Conservation (phyloP, 1,284 basidiomycete species). For the Ganoderma leucocontextum region DNA sequence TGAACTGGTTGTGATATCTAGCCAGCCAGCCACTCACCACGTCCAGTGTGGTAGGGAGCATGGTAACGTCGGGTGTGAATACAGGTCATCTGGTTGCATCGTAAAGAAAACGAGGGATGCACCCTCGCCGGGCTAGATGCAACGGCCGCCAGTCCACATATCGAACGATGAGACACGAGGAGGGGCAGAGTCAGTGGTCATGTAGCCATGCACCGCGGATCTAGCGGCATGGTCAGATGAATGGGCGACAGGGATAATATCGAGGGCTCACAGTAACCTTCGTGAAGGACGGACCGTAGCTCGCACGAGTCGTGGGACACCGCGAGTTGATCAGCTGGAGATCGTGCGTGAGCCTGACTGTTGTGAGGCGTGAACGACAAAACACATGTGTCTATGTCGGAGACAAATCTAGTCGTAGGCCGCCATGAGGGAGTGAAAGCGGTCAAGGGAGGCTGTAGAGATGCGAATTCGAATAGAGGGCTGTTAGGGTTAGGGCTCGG, state of each 20-base stretch:
- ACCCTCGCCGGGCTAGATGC: not conserved
- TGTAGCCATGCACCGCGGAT: not conserved
- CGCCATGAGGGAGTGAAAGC: not conserved
- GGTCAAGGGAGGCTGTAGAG: too few relatives aligned
- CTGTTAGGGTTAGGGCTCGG: conserved; percentile 5
- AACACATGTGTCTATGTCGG: not conserved
- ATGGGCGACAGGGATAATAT: not conserved
- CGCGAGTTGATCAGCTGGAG: not conserved
- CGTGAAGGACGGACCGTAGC: not conserved
- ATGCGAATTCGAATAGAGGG: too few relatives aligned
- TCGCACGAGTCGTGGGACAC: not conserved
- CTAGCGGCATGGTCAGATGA: not conserved
- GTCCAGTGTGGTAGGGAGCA: not conserved
- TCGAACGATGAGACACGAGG: not conserved
- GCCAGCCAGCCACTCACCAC: not conserved
- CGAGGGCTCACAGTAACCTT: not conserved
- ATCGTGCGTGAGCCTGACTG: not conserved
- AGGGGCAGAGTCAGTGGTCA: not conserved
- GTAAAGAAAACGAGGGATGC: not conserved
- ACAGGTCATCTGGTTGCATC: not conserved
- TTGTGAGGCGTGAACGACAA: not conserved
- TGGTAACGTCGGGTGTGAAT: not conserved
- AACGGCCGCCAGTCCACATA: not conserved
- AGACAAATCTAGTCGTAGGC: too few relatives aligned
- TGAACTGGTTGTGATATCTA: not conserved